Evolutionary conservation across 2,329 filamentous ascomycete genomes (phyloP).

Genomic region (Dactylonectria macrodidyma): DNA sequence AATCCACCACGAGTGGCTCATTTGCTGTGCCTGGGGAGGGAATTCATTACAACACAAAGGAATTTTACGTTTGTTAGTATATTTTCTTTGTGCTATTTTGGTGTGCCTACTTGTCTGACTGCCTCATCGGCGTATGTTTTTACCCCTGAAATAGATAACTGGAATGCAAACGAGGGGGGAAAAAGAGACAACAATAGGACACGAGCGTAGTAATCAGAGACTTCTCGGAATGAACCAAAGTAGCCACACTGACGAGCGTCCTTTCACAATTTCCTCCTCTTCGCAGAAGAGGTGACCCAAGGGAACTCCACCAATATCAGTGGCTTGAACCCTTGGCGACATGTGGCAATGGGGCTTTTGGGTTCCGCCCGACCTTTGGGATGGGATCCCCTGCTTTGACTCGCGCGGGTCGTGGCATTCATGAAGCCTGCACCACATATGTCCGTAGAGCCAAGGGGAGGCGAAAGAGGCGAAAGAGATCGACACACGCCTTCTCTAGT

Average conservation of each 20-base stretch:
- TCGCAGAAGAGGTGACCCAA: not conserved
- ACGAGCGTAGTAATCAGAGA: not conserved
- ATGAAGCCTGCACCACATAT: too few species aligned
- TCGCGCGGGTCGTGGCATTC: too few species aligned
- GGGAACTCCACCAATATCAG: slow-evolving; percentile 15
- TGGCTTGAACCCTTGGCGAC: slow-evolving; percentile 13
- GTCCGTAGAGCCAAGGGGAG: too few species aligned
- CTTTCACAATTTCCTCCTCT: not conserved
- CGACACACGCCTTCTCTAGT: too few species aligned
- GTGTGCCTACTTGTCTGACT: too few species aligned
- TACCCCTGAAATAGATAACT: too few species aligned
- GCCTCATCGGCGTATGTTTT: too few species aligned
- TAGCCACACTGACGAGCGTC: not conserved
- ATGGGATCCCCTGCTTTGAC: not conserved
- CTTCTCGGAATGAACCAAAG: not conserved
- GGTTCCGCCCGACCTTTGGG: not conserved
- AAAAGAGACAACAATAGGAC: too few species aligned
- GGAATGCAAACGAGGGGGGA: too few species aligned
- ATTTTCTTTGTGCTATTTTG: not conserved
- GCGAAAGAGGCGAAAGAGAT: too few species aligned
- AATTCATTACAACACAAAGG: not conserved
- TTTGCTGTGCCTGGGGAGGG: slow-evolving; percentile 15
- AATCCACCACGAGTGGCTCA: slow-evolving; percentile 11
- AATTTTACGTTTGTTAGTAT: not conserved
- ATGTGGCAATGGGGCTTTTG: slow-evolving; percentile 9